Conservation (phyloP, 352 stramenopile genomes). For the Thalassiosira pacifica region DNA sequence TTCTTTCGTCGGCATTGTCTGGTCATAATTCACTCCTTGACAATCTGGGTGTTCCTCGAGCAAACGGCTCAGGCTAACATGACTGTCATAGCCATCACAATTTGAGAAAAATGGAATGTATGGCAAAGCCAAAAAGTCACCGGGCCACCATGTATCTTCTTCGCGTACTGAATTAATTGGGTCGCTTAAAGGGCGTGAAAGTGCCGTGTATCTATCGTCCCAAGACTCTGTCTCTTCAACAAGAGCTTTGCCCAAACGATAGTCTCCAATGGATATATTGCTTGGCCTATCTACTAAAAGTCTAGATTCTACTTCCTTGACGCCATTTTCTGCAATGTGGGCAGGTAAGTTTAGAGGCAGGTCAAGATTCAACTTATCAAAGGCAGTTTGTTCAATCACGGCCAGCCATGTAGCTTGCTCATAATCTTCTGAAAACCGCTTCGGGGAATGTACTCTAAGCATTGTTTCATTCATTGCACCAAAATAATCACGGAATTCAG, state of each 20-base stretch:
- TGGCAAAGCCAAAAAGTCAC: slow-evolving; percentile 85
- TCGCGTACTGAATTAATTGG: slow-evolving; percentile 40
- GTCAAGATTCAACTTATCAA: slow-evolving; percentile 87
- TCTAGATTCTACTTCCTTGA: slow-evolving; percentile 88
- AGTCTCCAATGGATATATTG: slow-evolving; percentile 92
- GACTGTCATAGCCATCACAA: slow-evolving; percentile 94
- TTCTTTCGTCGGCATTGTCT: slow-evolving; percentile 92
- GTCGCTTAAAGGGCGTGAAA: slow-evolving; percentile 30
- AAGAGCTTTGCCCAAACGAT: slow-evolving; percentile 16
- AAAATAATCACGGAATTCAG: slow-evolving; percentile 90
- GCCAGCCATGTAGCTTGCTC: slow-evolving; percentile 81
- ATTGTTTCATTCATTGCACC: slow-evolving; percentile 89
- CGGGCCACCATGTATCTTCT: slow-evolving; percentile 40
- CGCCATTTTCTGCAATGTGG: slow-evolving; percentile 22
- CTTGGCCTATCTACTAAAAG: slow-evolving; percentile 92
- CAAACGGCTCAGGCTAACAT: slow-evolving; percentile 93
- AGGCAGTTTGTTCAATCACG: slow-evolving; percentile 88
- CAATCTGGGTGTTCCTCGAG: slow-evolving; percentile 95
- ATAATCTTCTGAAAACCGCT: slow-evolving; percentile 69
- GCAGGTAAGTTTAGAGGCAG: slow-evolving; percentile 95
- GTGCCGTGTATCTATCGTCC: slow-evolving; percentile 2
- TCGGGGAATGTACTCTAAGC: slow-evolving; percentile 91
- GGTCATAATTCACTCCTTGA: slow-evolving; percentile 88
- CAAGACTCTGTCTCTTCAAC: slow-evolving; percentile 4
- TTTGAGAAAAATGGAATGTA: slow-evolving; percentile 98